These are phyloP conservation scores for Thielaviopsis musarum DNA, from an alignment of 2,329 filamentous ascomycete genomes.

Conservation along the genomic window DNA sequence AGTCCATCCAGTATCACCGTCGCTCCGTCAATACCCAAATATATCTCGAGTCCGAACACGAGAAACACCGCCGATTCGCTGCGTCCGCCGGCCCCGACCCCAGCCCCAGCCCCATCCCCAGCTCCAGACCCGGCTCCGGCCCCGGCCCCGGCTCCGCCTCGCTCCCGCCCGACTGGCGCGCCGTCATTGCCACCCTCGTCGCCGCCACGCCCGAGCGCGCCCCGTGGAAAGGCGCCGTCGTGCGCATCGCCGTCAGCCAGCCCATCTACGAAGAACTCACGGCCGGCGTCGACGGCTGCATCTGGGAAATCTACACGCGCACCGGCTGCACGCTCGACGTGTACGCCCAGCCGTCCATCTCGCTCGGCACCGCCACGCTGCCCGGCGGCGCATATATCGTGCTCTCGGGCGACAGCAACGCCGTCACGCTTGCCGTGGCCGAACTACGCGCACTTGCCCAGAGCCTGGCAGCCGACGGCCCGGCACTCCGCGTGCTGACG, in stretches of 20 bases:
- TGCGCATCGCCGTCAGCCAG: conserved; percentile 22
- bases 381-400: conserved; percentile 16
- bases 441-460: conserved; percentile 12
- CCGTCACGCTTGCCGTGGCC: conserved; percentile 17
- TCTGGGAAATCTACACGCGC: conserved; percentile 18
- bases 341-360: background rate
- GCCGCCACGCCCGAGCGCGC: conserved; percentile 20
- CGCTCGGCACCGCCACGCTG: background rate
- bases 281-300: conserved; percentile 13
- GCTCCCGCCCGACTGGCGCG: conserved; percentile 22
- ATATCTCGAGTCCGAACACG: background rate
- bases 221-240: conserved; percentile 20
- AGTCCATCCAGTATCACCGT: background rate
- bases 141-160: background rate
- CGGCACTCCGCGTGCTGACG: background rate
- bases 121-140: no score
- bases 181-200: conserved; percentile 23
- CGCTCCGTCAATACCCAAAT: conserved; percentile 1
- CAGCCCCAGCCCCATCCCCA: no score
- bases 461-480: conserved; percentile 19
- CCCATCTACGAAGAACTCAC: conserved; percentile 17
- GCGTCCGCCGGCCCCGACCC: background rate
- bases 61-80: conserved; percentile 4
- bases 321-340: conserved; percentile 15
- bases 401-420: conserved; percentile 20